Base-by-base conservation (phyloP, 2,329 filamentous ascomycete species). In the Aspergillus ochraceoroseus region DNA sequence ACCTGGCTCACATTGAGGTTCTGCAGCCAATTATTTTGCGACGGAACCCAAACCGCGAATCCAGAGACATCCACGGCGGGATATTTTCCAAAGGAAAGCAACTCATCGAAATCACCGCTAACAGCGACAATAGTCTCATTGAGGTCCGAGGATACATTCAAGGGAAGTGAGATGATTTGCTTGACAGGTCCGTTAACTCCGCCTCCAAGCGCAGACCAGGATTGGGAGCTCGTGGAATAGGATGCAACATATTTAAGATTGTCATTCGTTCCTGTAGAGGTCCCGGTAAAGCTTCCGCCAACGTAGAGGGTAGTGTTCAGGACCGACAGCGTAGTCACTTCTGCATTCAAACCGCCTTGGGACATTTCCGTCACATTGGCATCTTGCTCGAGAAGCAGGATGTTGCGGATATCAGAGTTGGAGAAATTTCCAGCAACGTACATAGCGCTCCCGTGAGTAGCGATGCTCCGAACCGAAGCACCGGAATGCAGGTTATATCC, bases 31-130 rank as follows among this genome's bases (percentile, higher is more conserved):
- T 92, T 92, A 43, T 74, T 75, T 47, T 76, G 73, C 3, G 88
- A 94, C 2, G 86, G 86, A 5, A 96, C 83, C 92, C 92, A 98
- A 25, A 96, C 73, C 9, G 87, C 90, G 56, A 98, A 87, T 2
- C 89, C 88, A 35, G 79, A 66, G 0, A 81, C 84, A 6, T 75
- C 56, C 18, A 82, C 73, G 7, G 79, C 75, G 5, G 73, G 63
- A 50, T 82, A 82, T 48, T 72, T 71, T 23, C 70, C 52, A 53
- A 87, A 90, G 0, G 75, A 76, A 18, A 82, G 75, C 46, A 95
- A 79, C 38, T 80, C 71, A 11, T 77, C 75, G 62, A 98, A 98
- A 44, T 79, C 73, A 4, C 92, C 92, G 33, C 82, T 90, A 44
- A 98, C 71, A 1, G 83, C 80, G 47, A 96, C 75, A 14, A 84